A percentile compares a stretch with the other conserved stretches of the same genome.
These are phyloP conservation scores for Kitagawia praeruptora DNA, from an alignment of 129 eudicot species.

Conservation along the genomic window DNA sequence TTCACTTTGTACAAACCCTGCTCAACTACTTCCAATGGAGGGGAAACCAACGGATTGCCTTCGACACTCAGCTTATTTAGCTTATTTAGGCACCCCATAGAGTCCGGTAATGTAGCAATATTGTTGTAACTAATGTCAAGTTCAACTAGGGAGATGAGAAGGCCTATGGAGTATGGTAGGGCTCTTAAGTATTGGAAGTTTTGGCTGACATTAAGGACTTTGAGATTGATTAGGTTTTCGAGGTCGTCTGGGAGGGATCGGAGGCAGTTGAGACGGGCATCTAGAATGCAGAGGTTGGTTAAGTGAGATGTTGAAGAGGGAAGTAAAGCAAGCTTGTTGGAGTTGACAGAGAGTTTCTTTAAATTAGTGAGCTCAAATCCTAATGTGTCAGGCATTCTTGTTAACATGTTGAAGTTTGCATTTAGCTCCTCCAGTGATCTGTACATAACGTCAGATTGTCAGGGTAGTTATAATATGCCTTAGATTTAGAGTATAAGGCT, in stretches of 20 bases:
- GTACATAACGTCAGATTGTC: neutral
- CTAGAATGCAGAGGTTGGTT: slow-evolving; percentile 62
- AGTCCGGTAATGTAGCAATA: slow-evolving; percentile 53
- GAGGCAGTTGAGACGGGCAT: slow-evolving; percentile 85
- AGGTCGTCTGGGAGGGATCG: slow-evolving; percentile 78
- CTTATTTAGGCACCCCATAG: slow-evolving; percentile 62
- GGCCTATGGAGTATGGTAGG: slow-evolving; percentile 74
- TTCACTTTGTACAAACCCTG: slow-evolving; percentile 50
- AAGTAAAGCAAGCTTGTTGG: slow-evolving; percentile 65
- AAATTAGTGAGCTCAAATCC: slow-evolving; percentile 78
- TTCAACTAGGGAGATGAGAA: slow-evolving; percentile 66
- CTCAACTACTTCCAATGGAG: slow-evolving; percentile 64
- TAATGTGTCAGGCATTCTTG: slow-evolving; percentile 56
- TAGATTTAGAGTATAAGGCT: neutral
- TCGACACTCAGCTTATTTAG: slow-evolving; percentile 72
- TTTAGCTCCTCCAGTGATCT: slow-evolving; percentile 64
- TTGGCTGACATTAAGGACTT: slow-evolving; percentile 72
- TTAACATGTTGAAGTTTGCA: slow-evolving; percentile 73
- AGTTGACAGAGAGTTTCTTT: slow-evolving; percentile 66
- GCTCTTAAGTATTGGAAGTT: slow-evolving; percentile 59
- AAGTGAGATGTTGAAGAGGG: slow-evolving; percentile 75
- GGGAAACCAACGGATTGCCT: slow-evolving; percentile 72
- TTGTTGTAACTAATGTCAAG: slow-evolving; percentile 85
- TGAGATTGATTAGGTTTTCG: slow-evolving; percentile 72
- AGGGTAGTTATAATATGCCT: no score